Evolutionary conservation across 768 basidiomycete genomes (phyloP).

Genomic region (Panus rudis): DNA sequence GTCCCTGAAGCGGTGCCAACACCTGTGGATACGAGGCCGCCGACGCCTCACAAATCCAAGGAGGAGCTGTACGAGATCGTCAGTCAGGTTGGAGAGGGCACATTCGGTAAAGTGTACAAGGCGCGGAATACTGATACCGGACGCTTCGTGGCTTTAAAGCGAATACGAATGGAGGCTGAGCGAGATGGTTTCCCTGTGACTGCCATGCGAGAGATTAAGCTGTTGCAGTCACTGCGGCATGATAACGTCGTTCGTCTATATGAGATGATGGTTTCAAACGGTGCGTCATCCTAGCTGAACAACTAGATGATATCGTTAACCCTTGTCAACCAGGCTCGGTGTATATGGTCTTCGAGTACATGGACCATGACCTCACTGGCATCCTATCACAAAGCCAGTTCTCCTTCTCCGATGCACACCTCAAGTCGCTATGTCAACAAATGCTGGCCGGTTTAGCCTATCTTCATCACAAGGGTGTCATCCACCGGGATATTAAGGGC

Average conservation of each 20-base stretch:
- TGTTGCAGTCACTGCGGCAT: conserved; percentile 87
- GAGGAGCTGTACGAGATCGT: conserved; percentile 79
- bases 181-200: conserved; percentile 98
- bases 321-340: conserved; percentile 61
- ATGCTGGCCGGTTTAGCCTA: conserved; percentile 94
- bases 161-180: conserved; percentile 97
- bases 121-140: conserved; percentile 79
- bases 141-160: conserved; percentile 81
- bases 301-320: neutral
- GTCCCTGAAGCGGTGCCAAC: neutral
- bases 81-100: conserved; percentile 95
- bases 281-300: conserved; percentile 35
- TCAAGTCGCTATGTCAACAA: conserved; percentile 93
- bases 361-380: conserved; percentile 97
- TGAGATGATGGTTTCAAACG: conserved; percentile 99
- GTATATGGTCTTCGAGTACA: conserved; percentile 99
- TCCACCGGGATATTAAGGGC: conserved; percentile 98
- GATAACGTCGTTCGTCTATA: conserved; percentile 82
- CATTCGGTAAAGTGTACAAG: conserved; percentile 98
- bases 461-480: conserved; percentile 91
- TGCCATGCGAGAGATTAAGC: conserved; percentile 97
- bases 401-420: conserved; percentile 74
- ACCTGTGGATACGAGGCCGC: conserved; percentile 11
- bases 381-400: conserved; percentile 89
- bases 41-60: conserved; percentile 8